These are phyloP conservation scores for Lactarius tabidus DNA, from an alignment of 768 basidiomycete species.

Conservation along the genomic window DNA sequence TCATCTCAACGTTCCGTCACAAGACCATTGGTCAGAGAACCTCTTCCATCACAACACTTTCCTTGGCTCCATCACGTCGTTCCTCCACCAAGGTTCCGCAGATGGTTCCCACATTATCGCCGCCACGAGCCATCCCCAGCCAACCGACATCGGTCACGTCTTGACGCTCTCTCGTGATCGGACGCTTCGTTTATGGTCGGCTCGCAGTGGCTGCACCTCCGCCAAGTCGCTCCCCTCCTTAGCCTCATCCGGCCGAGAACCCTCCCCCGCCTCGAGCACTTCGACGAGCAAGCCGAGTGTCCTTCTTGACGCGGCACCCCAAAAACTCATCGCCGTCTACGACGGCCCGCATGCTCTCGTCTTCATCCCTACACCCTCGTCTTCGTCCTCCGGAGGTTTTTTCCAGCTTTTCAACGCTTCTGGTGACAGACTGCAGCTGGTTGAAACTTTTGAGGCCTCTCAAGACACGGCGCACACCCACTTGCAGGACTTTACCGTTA, in stretches of 20 bases:
- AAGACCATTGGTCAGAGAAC: slow-evolving; percentile 72
- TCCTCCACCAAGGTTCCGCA: slow-evolving; percentile 46
- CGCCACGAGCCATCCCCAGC: slow-evolving; percentile 68
- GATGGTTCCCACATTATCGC: slow-evolving; percentile 62
- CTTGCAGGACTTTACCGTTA: slow-evolving; percentile 71
- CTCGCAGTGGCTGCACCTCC: slow-evolving; percentile 67
- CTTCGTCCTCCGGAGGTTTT: slow-evolving; percentile 67
- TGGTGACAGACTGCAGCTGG: slow-evolving; percentile 56
- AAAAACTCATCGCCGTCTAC: slow-evolving; percentile 63
- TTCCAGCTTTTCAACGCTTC: slow-evolving; percentile 63
- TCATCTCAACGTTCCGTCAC: background rate
- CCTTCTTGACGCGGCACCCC: slow-evolving; percentile 56
- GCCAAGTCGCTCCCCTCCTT: slow-evolving; percentile 48
- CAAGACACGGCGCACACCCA: slow-evolving; percentile 59
- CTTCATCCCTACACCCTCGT: slow-evolving; percentile 67
- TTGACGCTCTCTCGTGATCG: slow-evolving; percentile 89
- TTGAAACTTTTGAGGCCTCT: slow-evolving; percentile 59
- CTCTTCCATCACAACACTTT: slow-evolving; percentile 62
- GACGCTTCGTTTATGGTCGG: slow-evolving; percentile 80
- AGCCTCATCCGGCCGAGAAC: slow-evolving; percentile 32
- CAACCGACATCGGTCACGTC: slow-evolving; percentile 66
- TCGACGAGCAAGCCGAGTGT: slow-evolving; percentile 38
- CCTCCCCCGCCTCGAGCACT: slow-evolving; percentile 33
- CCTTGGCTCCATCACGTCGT: slow-evolving; percentile 61
- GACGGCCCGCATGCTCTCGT: slow-evolving; percentile 60